These are phyloP conservation scores for Kluyveromyces nonfermentans DNA, from an alignment of 805 yeast genomes.

Conservation along the genomic window DNA sequence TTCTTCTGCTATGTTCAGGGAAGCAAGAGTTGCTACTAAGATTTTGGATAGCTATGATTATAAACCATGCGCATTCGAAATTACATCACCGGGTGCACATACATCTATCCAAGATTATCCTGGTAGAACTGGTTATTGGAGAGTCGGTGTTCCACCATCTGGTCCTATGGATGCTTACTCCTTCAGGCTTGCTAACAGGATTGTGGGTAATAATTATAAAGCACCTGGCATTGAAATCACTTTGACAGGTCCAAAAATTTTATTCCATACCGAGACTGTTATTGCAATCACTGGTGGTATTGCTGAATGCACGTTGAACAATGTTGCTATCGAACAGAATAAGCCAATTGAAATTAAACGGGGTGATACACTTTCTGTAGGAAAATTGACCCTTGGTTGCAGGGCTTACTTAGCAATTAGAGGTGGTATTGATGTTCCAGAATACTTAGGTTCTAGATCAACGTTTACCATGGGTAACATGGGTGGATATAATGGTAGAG, in stretches of 20 bases:
- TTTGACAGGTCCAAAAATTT: slow-evolving; percentile 72
- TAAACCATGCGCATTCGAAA: slow-evolving; percentile 76
- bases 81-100: slow-evolving; percentile 83
- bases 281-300: slow-evolving; percentile 85
- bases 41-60: slow-evolving; percentile 75
- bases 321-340: slow-evolving; percentile 49
- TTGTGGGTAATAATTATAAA: slow-evolving; percentile 74
- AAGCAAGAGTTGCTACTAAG: slow-evolving; percentile 79
- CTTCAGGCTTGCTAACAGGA: slow-evolving; percentile 78
- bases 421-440: slow-evolving; percentile 91
- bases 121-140: slow-evolving; percentile 65
- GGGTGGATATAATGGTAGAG: slow-evolving; percentile 94
- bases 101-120: slow-evolving; percentile 96
- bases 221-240: slow-evolving; percentile 92
- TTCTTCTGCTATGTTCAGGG: slow-evolving; percentile 71
- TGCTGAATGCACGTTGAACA: slow-evolving; percentile 59
- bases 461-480: slow-evolving; percentile 88
- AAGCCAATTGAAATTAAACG: slow-evolving; percentile 58
- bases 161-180: slow-evolving; percentile 97
- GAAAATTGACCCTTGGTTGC: slow-evolving; percentile 76
- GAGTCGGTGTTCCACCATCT: slow-evolving; percentile 90
- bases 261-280: slow-evolving; percentile 73
- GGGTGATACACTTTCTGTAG: slow-evolving; percentile 74
- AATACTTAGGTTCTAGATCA: slow-evolving; percentile 90
- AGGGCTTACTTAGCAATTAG: slow-evolving; percentile 83